Evolutionary conservation across 1,139 yeast species (phyloP), one percentile per base, ranked within the genome.

Genomic region (Candida mesenterica): DNA sequence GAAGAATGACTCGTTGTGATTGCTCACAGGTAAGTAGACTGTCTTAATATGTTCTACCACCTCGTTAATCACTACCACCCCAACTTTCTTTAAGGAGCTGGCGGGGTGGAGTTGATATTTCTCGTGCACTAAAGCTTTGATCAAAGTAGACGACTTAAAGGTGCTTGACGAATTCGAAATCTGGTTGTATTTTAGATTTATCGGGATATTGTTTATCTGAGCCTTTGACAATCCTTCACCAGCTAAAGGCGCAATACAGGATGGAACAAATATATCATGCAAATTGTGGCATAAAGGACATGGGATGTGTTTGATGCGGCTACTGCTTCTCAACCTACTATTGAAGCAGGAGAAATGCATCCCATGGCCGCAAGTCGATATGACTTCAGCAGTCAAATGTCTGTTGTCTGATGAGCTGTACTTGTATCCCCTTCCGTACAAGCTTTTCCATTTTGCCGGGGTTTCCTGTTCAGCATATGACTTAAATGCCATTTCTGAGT

Each of bases 221-320:
- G 44, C 44, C 5, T 26, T 30, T 6, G 27, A 36, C 3, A 49
- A 26, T 2, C 52, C 49, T 12, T 53, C 54, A 4, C 48, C 50
- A 24, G 38, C 43, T 3, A 29, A 36, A 20, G 57, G 61, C 30
- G 54, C 17, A 25, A 50, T 43, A 34, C 62, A 69, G 3, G 71
- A 62, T 24, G 75, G 86, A 44, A 75, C 48, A 40, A 73, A 68
- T 2, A 60, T 42, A 40, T 70, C 68, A 40, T 69, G 72, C 19
- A 64, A 62, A 2, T 77, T 72, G 45, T 77, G 79, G 53, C 90
- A 83, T 32, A 83, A 62, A 0, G 90, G 89, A 57, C 90, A 82
- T 3, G 72, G 62, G 40, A 70, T 46, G 53, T 64, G 50, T 55
- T 35, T 43, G 14, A 33, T 16, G 7, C 35, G 18, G 15, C 29